phyloP scores from a whole-genome alignment of 2,329 filamentous ascomycete species.

The Calonectria hongkongensis region DNA sequence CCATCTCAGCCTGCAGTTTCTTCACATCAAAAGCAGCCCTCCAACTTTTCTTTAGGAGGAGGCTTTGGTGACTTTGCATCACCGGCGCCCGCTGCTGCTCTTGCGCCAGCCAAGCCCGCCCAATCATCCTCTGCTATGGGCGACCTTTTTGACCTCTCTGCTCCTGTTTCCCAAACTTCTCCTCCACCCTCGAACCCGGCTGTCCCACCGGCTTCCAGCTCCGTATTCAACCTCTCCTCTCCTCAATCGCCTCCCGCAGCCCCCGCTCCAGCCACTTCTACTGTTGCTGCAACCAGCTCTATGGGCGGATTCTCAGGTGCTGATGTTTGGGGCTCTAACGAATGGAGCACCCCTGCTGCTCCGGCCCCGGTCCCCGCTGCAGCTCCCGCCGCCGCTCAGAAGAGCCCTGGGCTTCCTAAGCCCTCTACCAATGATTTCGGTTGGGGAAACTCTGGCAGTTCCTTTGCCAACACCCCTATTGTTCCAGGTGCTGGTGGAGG shows the following conservation, averaged over 20 bases:
- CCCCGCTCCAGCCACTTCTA: constrained; percentile 60
- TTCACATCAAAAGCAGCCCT: constrained; percentile 70
- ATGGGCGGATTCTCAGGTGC: constrained; percentile 68
- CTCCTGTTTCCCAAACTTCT: constrained; percentile 68
- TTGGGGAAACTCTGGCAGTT: constrained; percentile 69
- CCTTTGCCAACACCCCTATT: constrained; percentile 76
- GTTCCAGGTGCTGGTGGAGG: constrained; percentile 79
- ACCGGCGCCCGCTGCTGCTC: constrained; percentile 61
- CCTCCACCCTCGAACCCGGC: constrained; percentile 61
- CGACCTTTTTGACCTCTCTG: constrained; percentile 87
- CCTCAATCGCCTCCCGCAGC: constrained; percentile 68
- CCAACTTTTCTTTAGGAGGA: constrained; percentile 78
- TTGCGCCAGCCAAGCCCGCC: constrained; percentile 63
- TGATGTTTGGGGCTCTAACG: constrained; percentile 91
- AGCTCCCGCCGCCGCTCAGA: constrained; percentile 69
- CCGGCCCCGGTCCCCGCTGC: constrained; percentile 67
- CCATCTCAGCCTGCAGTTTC: constrained; percentile 74
- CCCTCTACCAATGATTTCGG: constrained; percentile 76
- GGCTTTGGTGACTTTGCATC: constrained; percentile 78
- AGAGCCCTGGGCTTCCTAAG: constrained; percentile 73
- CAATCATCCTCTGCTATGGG: constrained; percentile 77
- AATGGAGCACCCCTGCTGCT: constrained; percentile 81
- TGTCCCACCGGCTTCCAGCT: constrained; percentile 68
- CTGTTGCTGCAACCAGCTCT: constrained; percentile 57
- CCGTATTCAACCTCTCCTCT: constrained; percentile 88